These are phyloP conservation scores for Excoecaria agallocha DNA, from an alignment of 345 rosid genomes.

Conservation along the genomic window DNA sequence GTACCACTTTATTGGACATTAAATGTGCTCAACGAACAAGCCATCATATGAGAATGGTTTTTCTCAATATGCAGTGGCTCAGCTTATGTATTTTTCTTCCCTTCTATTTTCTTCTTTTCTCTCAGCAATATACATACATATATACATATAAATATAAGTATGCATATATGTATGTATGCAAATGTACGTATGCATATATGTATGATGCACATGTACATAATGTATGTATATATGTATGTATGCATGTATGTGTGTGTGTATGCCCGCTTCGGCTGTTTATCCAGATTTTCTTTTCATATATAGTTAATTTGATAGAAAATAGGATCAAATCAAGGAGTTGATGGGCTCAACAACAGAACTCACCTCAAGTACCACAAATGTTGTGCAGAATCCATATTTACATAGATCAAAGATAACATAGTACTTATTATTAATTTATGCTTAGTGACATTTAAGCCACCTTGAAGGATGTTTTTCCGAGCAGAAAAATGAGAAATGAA, in stretches of 20 bases:
- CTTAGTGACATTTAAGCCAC: not conserved
- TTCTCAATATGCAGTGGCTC: no score
- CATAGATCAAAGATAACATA: no score
- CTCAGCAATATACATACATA: not conserved
- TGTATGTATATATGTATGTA: no score
- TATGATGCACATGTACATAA: no score
- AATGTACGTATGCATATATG: no score
- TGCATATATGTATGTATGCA: no score
- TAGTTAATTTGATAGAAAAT: not conserved
- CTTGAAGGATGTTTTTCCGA: not conserved
- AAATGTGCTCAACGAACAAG: not conserved
- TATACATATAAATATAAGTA: no score
- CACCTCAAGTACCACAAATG: not conserved
- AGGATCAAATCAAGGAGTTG: not conserved
- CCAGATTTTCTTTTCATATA: not conserved
- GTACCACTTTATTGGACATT: not conserved
- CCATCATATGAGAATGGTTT: not conserved
- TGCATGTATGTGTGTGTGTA: no score
- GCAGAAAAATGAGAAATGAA: not conserved
- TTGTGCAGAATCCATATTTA: no score
- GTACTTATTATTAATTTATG: no score
- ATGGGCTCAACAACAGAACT: not conserved
- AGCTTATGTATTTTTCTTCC: not conserved
- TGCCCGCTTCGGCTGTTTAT: not conserved
- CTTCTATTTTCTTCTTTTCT: not conserved